These are phyloP conservation scores for Mycena vulgaris DNA, from an alignment of 768 basidiomycete species.

Conservation along the genomic window DNA sequence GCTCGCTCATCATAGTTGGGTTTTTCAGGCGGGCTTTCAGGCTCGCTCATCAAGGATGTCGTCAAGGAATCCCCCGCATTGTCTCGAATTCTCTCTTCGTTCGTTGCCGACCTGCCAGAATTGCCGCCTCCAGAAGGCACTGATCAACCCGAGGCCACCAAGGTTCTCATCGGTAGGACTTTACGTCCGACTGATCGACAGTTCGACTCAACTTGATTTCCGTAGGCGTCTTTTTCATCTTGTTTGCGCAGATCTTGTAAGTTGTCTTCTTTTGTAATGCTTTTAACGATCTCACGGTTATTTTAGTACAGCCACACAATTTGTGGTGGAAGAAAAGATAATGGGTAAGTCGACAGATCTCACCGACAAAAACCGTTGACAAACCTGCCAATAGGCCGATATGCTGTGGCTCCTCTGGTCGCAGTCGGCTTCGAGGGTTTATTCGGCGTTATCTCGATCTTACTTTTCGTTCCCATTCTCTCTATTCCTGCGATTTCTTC, in stretches of 20 bases:
- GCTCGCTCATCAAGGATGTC: slow-evolving; percentile 87
- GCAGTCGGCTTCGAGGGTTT: slow-evolving; percentile 97
- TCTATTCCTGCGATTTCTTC: slow-evolving; percentile 77
- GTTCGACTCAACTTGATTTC: slow-evolving; percentile 35
- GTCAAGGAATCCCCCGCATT: slow-evolving; percentile 62
- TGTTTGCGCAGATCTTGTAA: slow-evolving; percentile 96
- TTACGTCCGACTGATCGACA: slow-evolving; percentile 33
- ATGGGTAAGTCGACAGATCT: slow-evolving; percentile 74
- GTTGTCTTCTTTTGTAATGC: slow-evolving; percentile 44
- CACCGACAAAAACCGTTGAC: neutral
- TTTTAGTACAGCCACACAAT: slow-evolving; percentile 88
- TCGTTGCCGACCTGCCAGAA: slow-evolving; percentile 46
- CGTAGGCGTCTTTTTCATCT: slow-evolving; percentile 88
- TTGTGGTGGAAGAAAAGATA: slow-evolving; percentile 97
- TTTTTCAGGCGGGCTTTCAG: slow-evolving; percentile 90
- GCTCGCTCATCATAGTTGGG: slow-evolving; percentile 90
- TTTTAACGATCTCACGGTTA: slow-evolving; percentile 2
- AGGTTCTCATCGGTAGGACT: slow-evolving; percentile 79
- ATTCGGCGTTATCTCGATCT: slow-evolving; percentile 87
- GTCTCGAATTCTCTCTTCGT: slow-evolving; percentile 43
- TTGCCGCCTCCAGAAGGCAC: slow-evolving; percentile 59
- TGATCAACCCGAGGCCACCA: slow-evolving; percentile 76
- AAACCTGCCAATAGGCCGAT: slow-evolving; percentile 59
- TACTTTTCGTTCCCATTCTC: slow-evolving; percentile 86
- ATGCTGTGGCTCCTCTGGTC: slow-evolving; percentile 89